Evolutionary conservation across 768 basidiomycete species (phyloP), one percentile per base, ranked within the genome.

Genomic region (Tephrocybe sp.): DNA sequence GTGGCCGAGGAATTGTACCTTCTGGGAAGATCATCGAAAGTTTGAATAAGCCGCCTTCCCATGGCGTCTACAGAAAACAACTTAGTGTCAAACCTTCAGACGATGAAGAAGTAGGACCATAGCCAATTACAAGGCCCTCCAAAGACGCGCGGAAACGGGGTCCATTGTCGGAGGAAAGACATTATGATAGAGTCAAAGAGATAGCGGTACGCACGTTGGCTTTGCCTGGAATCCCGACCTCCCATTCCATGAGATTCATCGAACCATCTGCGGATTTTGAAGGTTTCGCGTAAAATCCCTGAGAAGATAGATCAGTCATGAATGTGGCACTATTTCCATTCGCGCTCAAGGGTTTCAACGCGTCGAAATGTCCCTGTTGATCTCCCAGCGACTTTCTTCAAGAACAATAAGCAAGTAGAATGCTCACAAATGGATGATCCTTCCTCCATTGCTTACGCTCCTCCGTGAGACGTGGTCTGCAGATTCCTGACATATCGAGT

Each of bases 391-490:
- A 28, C 30, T 30, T 36, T 48, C 24, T 7, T 26, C 11, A 14
- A 38, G 20, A 28, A 2, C 4, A 28, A 40, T 36, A 26, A 17
- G 24, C 33, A 32, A 28, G 40, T 18, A 36, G 20, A 52, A 28
- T 10, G 17, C 92, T 73, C 70, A 98, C 97, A 62, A 96, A 98
- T 25, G 97, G 97, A 70, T 99, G 97, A 60, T 98, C 97, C 70
- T 95, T 98, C 53, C 97, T 74, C 97, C 97, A 99, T 64, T 95
- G 92, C 73, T 99, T 99, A 64, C 97, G 85, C 71, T 99, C 97
- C 71, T 98, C 97, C 24, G 93, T 83, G 14, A 99, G 79, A 62
- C 97, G 87, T 30, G 89, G 85, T 68, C 93, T 84, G 68, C 93
- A 95, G 57, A 98, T 96, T 54, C 93, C 93, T 46, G 92, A 87